Percentiles rank a stretch among this genome's conserved stretches.
Evolutionary conservation across 2,329 filamentous ascomycete species (phyloP).

Genomic region (Ceratocystis variospora): DNA sequence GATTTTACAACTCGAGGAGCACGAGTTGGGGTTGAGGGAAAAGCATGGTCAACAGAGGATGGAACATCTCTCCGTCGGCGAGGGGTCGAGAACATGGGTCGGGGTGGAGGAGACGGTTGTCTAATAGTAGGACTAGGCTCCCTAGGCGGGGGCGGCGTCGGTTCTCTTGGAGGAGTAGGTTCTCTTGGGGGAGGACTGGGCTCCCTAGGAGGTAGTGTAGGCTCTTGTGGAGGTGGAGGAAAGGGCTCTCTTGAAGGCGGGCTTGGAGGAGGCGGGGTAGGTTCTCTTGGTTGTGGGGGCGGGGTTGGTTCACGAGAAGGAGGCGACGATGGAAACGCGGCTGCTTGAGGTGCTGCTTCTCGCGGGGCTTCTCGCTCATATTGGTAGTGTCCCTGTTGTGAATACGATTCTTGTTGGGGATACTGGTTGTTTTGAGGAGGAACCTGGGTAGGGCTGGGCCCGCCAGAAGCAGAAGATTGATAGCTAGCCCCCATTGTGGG

Average conservation of each 20-base stretch:
- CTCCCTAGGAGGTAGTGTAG: conserved; percentile 28
- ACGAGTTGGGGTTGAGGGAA: conserved; percentile 9
- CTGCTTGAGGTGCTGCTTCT: neutral
- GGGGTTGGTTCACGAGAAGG: conserved; percentile 21
- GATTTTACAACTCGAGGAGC: neutral
- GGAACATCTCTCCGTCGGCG: neutral
- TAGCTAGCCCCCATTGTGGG: conserved; percentile 11
- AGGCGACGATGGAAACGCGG: conserved; percentile 14
- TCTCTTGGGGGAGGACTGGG: conserved; percentile 26
- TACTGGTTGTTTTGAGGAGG: conserved; percentile 19
- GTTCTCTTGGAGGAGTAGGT: conserved; percentile 19
- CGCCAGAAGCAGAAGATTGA: conserved; percentile 20
- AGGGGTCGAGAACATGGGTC: conserved; percentile 8
- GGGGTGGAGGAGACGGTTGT: conserved; percentile 8
- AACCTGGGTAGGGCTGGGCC: conserved; percentile 25
- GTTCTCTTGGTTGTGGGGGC: conserved; percentile 19
- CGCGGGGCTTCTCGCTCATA: conserved; percentile 10
- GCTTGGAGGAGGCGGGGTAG: neutral
- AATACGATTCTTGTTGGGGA: conserved; percentile 26
- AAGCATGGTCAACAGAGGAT: neutral
- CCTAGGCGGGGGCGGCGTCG: conserved; percentile 1
- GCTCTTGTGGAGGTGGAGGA: conserved; percentile 17
- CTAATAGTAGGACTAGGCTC: conserved; percentile 26
- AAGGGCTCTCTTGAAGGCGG: conserved; percentile 20
- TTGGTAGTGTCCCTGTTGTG: conserved; percentile 26